phyloP scores from a whole-genome alignment of 441 rosid genomes.

The Brassica hybrid region DNA sequence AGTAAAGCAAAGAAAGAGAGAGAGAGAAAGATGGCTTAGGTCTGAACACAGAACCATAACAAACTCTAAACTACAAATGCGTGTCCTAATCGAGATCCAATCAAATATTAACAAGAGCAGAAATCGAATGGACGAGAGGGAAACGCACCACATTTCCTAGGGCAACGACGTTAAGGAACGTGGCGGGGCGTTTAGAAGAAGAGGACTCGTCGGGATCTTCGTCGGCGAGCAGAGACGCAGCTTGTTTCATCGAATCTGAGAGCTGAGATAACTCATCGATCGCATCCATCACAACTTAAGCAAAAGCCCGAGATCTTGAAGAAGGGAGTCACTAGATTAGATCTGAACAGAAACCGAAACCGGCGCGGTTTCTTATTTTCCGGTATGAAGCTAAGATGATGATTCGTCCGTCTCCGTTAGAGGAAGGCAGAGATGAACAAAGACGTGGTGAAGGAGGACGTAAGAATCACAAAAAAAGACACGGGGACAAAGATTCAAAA shows the following conservation, averaged over 20 bases:
- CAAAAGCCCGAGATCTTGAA: constrained; percentile 23
- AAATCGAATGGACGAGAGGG: too few relatives aligned
- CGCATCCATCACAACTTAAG: constrained; percentile 77
- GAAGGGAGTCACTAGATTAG: constrained; percentile 20
- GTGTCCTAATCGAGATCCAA: too few relatives aligned
- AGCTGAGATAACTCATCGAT: constrained; percentile 85
- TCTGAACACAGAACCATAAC: neutral
- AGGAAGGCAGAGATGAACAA: neutral
- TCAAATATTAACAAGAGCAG: too few relatives aligned
- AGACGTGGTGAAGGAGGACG: too few relatives aligned
- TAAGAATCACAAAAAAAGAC: too few relatives aligned
- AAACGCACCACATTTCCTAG: constrained; percentile 88
- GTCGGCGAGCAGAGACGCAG: constrained; percentile 81
- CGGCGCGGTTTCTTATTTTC: constrained; percentile 1
- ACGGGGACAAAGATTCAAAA: too few relatives aligned
- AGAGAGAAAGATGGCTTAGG: too few relatives aligned
- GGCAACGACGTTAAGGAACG: constrained; percentile 80
- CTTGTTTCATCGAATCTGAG: constrained; percentile 84
- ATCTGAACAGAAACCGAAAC: constrained; percentile 23
- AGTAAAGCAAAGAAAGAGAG: neutral
- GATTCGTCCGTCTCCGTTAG: too few relatives aligned
- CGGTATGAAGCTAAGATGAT: neutral
- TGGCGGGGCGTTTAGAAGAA: constrained; percentile 62
- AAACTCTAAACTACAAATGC: neutral
- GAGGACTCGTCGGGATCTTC: constrained; percentile 80